A percentile compares a stretch with the other conserved stretches of the same genome.
phyloP scores from a whole-genome alignment of 257 asterid species.

The Thymus quinquecostatus region DNA sequence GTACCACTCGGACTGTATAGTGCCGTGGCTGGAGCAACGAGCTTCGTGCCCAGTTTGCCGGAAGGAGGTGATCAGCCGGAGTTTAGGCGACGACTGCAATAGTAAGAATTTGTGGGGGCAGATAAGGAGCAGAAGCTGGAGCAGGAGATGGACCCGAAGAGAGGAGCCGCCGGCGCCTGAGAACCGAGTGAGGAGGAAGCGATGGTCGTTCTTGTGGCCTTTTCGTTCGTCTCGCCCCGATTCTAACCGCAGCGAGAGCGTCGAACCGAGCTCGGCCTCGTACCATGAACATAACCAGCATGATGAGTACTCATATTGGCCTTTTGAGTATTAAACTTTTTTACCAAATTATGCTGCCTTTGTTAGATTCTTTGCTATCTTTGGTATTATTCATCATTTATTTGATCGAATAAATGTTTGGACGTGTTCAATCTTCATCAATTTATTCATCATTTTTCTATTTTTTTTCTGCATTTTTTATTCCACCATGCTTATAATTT shows the following conservation, averaged over 20 bases:
- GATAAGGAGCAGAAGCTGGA: conserved; percentile 54
- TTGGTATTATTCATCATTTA: conserved; percentile 39
- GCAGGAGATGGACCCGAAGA: conserved; percentile 36
- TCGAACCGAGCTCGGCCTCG: conserved; percentile 56
- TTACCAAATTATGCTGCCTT: neutral
- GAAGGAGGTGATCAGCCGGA: conserved; percentile 49
- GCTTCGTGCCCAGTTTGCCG: conserved; percentile 93
- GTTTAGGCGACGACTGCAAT: conserved; percentile 19
- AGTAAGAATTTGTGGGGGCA: conserved; percentile 46
- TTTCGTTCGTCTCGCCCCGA: conserved; percentile 61
- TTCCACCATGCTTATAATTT: neutral
- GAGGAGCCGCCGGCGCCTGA: conserved; percentile 1
- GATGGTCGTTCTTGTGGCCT: conserved; percentile 92
- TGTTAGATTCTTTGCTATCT: conserved; percentile 35
- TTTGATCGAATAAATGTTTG: conserved; percentile 40
- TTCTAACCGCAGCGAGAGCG: conserved; percentile 42
- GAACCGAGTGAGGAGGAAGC: conserved; percentile 54
- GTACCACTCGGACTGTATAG: conserved; percentile 84
- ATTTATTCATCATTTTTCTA: neutral
- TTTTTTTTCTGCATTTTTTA: neutral
- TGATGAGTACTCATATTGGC: conserved; percentile 70
- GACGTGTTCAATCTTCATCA: neutral
- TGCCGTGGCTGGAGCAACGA: conserved; percentile 82
- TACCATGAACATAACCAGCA: conserved; percentile 54
- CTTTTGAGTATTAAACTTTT: conserved; percentile 54